A percentile compares a stretch with the other conserved stretches of the same genome.
Conservation (phyloP, 768 basidiomycete genomes). For the Grammothele lineata region DNA sequence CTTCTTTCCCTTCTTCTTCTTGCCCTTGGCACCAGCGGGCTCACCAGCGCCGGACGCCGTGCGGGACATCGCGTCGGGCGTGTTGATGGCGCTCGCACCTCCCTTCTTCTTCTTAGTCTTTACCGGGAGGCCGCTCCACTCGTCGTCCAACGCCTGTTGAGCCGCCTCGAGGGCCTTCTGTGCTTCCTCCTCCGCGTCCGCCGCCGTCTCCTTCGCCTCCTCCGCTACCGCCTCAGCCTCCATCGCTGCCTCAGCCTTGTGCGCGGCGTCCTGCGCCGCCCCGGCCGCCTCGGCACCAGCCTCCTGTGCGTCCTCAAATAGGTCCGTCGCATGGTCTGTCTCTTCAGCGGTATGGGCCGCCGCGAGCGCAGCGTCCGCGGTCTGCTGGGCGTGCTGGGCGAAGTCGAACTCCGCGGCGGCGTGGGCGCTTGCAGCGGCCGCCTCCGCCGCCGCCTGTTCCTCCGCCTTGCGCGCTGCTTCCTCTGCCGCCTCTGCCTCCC, state of each 20-base stretch:
- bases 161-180: conserved; percentile 3
- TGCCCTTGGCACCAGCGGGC: conserved; percentile 6
- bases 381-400: too few relatives aligned
- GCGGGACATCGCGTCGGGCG: not conserved
- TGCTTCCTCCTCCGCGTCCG: not conserved
- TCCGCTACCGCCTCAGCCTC: conserved; percentile 8
- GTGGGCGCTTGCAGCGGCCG: conserved; percentile 6
- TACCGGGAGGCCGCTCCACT: conserved; percentile 3
- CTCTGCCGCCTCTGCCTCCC: conserved; percentile 2
- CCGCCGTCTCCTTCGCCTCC: not conserved
- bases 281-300: not conserved
- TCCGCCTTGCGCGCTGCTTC: conserved; percentile 5
- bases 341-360: not conserved
- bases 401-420: not conserved
- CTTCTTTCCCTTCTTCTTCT: conserved; percentile 19
- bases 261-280: not conserved
- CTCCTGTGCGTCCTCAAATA: conserved; percentile 1
- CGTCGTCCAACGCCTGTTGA: conserved; percentile 9
- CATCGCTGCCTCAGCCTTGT: conserved; percentile 6
- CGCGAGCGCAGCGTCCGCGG: not conserved
- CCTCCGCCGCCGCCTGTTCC: conserved; percentile 10
- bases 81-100: not conserved
- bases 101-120: conserved; percentile 10
- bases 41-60: conserved; percentile 1
- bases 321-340: not conserved